phyloP scores from a whole-genome alignment of 176 grass and related monocot genomes.

The Phyllostachys edulis region DNA sequence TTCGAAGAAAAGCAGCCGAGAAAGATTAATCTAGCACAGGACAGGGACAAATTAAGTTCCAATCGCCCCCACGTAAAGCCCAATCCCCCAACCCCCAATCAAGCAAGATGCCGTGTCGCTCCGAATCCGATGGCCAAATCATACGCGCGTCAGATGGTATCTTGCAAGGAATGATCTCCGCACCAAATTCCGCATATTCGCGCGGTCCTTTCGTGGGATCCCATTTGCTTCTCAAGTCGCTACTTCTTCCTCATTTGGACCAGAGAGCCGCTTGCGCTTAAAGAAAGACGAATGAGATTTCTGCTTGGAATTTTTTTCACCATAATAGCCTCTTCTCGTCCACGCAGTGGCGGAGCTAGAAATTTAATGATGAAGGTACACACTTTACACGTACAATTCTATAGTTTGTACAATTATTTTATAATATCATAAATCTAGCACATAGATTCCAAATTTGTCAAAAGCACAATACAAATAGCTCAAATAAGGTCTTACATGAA shows the following conservation, averaged over 20 bases:
- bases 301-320: background rate
- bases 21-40: background rate
- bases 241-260: background rate
- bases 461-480: too few relatives aligned
- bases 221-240: background rate
- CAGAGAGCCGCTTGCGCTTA: background rate
- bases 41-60: background rate
- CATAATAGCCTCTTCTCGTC: background rate
- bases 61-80: background rate
- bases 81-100: background rate
- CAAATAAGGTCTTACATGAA: too few relatives aligned
- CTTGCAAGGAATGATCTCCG: constrained; percentile 37
- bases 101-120: background rate
- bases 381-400: too few relatives aligned
- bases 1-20: background rate
- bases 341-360: too few relatives aligned
- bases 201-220: background rate
- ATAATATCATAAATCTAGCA: too few relatives aligned
- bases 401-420: too few relatives aligned
- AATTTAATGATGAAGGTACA: too few relatives aligned
- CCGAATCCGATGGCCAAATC: background rate
- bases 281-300: background rate
- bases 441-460: too few relatives aligned
- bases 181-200: constrained; percentile 37
- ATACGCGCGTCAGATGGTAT: background rate